Conservation (phyloP, 768 basidiomycete species). For the Baorangia bicolor region DNA sequence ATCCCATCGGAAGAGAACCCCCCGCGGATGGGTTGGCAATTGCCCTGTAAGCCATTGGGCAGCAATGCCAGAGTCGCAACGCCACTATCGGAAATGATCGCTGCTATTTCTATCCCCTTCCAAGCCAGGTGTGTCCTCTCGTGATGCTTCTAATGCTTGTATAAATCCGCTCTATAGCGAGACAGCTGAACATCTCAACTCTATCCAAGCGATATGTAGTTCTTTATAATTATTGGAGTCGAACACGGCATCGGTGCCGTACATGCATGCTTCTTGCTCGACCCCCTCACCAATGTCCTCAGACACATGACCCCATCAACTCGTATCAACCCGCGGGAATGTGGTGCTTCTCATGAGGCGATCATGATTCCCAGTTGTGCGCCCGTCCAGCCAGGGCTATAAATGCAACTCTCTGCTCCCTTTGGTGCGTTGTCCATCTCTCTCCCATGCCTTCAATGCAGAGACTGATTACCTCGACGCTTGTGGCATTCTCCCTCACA, state of each 20-base stretch:
- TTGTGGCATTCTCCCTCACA: slow-evolving; percentile 31
- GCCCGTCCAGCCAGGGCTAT: slow-evolving; percentile 6
- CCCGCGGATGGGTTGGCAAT: not conserved
- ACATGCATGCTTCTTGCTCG: not conserved
- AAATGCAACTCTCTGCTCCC: slow-evolving; percentile 15
- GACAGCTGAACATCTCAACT: not conserved
- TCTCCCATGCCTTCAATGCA: slow-evolving; percentile 38
- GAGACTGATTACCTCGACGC: slow-evolving; percentile 12
- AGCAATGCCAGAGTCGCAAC: not conserved
- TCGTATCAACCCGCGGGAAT: slow-evolving; percentile 5
- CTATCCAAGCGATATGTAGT: not conserved
- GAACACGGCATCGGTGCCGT: slow-evolving; percentile 1
- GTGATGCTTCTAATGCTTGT: not conserved
- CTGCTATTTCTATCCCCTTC: not conserved
- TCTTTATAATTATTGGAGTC: not conserved
- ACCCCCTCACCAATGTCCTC: not conserved
- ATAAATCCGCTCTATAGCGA: slow-evolving; percentile 5
- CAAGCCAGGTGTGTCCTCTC: not conserved
- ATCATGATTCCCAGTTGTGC: slow-evolving; percentile 1
- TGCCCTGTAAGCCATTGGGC: not conserved
- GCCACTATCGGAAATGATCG: not conserved
- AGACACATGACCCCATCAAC: slow-evolving; percentile 2
- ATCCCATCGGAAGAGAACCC: not conserved
- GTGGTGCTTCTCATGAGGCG: not conserved
- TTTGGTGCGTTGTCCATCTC: slow-evolving; percentile 36